Evolutionary conservation across 352 stramenopile species (phyloP), one percentile per base, ranked within the genome.

Genomic region (Phytophthora colocasiae): DNA sequence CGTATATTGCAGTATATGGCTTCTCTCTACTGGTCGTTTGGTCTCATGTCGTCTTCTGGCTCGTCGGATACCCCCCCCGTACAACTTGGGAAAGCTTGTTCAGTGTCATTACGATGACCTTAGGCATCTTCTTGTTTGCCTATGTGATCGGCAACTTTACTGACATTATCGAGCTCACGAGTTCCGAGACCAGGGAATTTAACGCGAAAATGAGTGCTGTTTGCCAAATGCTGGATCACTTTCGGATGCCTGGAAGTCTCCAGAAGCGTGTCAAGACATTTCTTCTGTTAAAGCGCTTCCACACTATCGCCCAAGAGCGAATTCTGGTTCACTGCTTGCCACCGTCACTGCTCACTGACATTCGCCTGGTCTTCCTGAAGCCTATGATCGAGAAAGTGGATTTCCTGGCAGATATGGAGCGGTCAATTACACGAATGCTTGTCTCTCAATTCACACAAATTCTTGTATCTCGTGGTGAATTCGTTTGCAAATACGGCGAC

Each of bases 251-350:
- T 10, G 36, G 48, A 1, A 27, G 67, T 8, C 74, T 91, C 8
- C 56, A 87, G 40, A 66, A 77, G 53, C 83, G 81, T 19, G 63
- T 91, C 19, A 87, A 92, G 58, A 88, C 74, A 0, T 90, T 82
- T 44, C 87, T 82, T 43, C 87, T 91, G 22, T 92, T 90, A 44
- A 67, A 83, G 47, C 70, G 76, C 1, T 84, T 80, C 39, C 77
- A 91, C 65, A 80, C 78, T 0, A 89, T 89, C 57, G 85, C 80
- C 0, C 76, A 89, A 56, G 80, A 89, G 49, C 71, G 81, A 26
- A 32, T 89, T 3, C 55, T 89, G 5, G 73, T 78, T 31, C 45
- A 58, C 14, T 87, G 78, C 48, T 49, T 89, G 11, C 80, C 80
- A 14, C 78, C 78, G 12, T 84, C 80, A 0, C 53, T 89, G 11